Conservation (phyloP, 1,284 basidiomycete genomes). For the Ceratobasidium sp. region DNA sequence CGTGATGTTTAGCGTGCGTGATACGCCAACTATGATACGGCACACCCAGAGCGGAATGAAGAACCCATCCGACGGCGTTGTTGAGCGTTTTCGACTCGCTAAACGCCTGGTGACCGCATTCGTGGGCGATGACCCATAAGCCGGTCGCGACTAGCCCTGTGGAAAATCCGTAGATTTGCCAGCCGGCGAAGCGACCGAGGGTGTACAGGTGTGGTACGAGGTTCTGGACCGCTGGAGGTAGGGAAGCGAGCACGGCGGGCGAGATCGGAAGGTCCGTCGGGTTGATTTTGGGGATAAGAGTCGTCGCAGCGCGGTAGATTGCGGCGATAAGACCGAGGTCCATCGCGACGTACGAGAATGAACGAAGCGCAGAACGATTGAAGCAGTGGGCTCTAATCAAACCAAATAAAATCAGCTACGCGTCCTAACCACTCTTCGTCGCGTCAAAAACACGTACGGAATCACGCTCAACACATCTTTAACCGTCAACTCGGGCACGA, state of each 20-base stretch:
- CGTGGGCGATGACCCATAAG: conserved; percentile 92
- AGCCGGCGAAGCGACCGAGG: conserved; percentile 73
- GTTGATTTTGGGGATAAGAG: conserved; percentile 34
- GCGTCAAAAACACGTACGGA: conserved; percentile 67
- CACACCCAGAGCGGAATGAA: conserved; percentile 93
- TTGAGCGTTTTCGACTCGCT: conserved; percentile 95
- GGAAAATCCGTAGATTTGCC: conserved; percentile 84
- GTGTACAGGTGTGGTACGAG: conserved; percentile 76
- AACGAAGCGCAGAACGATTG: conserved; percentile 87
- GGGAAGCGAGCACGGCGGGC: conserved; percentile 65
- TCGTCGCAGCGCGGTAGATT: conserved; percentile 14
- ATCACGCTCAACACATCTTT: conserved; percentile 89
- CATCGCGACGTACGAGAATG: conserved; percentile 77
- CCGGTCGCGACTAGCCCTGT: conserved; percentile 93
- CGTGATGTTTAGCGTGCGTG: conserved; percentile 96
- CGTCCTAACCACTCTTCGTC: not conserved
- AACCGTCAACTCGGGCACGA: conserved; percentile 83
- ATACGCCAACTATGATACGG: conserved; percentile 99
- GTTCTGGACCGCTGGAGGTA: conserved; percentile 77
- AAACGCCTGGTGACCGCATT: conserved; percentile 96
- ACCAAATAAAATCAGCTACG: not conserved
- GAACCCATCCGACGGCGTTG: conserved; percentile 92
- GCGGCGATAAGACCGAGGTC: conserved; percentile 3
- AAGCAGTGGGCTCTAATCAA: conserved; percentile 83
- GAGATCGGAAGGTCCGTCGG: conserved; percentile 43